phyloP scores from a whole-genome alignment of 495 filamentous ascomycete genomes.

The Pseudevernia furfuracea region DNA sequence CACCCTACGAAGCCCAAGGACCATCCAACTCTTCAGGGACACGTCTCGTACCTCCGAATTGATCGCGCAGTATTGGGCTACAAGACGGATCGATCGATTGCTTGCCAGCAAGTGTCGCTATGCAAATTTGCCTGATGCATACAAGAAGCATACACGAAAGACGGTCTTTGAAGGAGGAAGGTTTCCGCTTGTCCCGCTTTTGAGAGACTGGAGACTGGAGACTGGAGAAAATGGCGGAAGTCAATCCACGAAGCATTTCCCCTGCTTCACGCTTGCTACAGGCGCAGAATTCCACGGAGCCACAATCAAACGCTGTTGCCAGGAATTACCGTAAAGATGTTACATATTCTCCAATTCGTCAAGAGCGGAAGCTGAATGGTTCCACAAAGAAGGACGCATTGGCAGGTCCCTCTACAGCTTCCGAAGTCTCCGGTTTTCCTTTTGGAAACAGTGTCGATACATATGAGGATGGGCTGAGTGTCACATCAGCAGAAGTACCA shows the following conservation, averaged over 20 bases:
- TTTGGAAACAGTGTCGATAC: conserved; percentile 6
- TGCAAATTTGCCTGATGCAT: neutral
- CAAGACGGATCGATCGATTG: neutral
- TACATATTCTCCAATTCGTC: conserved; percentile 13
- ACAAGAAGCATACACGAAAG: neutral
- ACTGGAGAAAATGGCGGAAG: conserved; percentile 5
- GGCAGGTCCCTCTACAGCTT: neutral
- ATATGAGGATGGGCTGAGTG: neutral
- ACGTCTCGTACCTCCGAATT: neutral
- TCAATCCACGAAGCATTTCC: neutral
- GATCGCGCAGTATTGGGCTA: neutral
- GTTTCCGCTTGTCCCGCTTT: neutral
- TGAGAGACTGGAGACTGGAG: neutral
- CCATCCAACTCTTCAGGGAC: neutral
- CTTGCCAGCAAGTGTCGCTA: neutral
- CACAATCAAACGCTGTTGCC: neutral
- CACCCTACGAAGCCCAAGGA: neutral
- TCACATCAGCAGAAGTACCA: neutral
- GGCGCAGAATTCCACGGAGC: neutral
- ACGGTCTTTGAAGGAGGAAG: neutral
- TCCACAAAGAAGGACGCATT: neutral
- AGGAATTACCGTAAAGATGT: neutral
- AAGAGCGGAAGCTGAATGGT: conserved; percentile 4
- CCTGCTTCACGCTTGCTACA: neutral
- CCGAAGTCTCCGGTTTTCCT: conserved; percentile 5